phyloP scores from a whole-genome alignment of 352 stramenopile species.

The Phytopythium montanum region DNA sequence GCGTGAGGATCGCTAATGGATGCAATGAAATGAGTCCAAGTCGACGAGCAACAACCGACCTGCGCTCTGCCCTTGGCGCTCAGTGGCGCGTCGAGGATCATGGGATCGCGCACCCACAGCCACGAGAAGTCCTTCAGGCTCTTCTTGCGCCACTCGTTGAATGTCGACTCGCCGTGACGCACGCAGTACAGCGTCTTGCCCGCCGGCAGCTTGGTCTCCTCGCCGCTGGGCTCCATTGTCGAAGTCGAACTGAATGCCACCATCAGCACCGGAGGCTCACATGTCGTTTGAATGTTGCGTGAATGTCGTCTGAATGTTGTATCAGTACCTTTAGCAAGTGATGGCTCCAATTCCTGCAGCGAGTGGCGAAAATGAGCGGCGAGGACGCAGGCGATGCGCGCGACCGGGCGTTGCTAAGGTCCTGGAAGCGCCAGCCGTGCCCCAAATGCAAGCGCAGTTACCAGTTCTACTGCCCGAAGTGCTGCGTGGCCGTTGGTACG shows the following conservation, averaged over 20 bases:
- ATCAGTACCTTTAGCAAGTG: not conserved
- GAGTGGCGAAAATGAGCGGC: constrained; percentile 2
- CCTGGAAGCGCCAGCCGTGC: constrained; percentile 59
- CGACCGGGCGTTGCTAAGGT: constrained; percentile 3
- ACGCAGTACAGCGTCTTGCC: constrained; percentile 84
- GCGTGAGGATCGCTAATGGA: not conserved
- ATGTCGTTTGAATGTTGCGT: not conserved
- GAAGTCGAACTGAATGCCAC: not conserved
- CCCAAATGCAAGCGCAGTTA: constrained; percentile 71
- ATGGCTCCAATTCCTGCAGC: constrained; percentile 1
- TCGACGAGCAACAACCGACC: constrained; percentile 17
- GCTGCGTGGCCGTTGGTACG: constrained; percentile 57
- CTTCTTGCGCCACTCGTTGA: constrained; percentile 81
- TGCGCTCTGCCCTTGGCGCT: constrained; percentile 70
- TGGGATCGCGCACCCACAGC: constrained; percentile 80
- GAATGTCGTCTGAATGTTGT: constrained; percentile 4
- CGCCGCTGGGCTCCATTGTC: not conserved
- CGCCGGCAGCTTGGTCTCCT: not conserved
- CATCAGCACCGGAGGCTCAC: not conserved
- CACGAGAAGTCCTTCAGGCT: constrained; percentile 84
- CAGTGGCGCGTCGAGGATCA: constrained; percentile 80
- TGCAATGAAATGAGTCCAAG: not conserved
- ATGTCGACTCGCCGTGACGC: constrained; percentile 85
- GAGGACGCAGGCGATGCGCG: not conserved
- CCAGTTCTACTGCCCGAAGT: constrained; percentile 86